Conservation (phyloP, 805 yeast genomes). For the Sugiyamaella boreocaroliniensis region DNA sequence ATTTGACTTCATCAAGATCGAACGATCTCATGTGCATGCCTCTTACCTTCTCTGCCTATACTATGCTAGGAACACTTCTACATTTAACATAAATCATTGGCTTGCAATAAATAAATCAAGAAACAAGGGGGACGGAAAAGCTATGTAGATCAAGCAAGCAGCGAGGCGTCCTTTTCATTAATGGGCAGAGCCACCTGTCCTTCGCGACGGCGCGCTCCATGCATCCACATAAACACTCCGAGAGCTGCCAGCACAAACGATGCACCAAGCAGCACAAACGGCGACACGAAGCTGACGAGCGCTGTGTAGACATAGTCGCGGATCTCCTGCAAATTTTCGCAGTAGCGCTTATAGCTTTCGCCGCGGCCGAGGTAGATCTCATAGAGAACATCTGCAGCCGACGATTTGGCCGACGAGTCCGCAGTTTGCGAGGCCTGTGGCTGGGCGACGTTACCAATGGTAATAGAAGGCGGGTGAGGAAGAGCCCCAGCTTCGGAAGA, state of each 20-base stretch:
- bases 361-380: slow-evolving; percentile 23
- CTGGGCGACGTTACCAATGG: too few species aligned
- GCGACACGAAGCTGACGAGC: slow-evolving; percentile 20
- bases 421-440: too few species aligned
- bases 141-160: not conserved
- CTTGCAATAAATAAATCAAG: not conserved
- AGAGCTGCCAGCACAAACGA: slow-evolving; percentile 13
- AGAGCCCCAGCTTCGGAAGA: too few species aligned
- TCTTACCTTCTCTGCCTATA: too few species aligned
- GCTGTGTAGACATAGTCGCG: slow-evolving; percentile 14
- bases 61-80: too few species aligned
- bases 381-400: slow-evolving; percentile 21
- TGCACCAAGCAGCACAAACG: slow-evolving; percentile 18
- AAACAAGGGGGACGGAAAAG: not conserved
- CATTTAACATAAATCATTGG: too few species aligned
- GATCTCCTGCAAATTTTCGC: slow-evolving; percentile 9
- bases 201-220: not conserved
- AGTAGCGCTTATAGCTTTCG: slow-evolving; percentile 9
- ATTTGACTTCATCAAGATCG: too few species aligned
- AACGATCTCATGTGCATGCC: too few species aligned
- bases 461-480: too few species aligned
- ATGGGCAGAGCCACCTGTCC: not conserved
- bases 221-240: slow-evolving; percentile 12
- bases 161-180: not conserved
- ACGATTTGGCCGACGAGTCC: not conserved